These are phyloP conservation scores for Isatis lusitanica DNA, from an alignment of 441 rosid species.

Conservation along the genomic window DNA sequence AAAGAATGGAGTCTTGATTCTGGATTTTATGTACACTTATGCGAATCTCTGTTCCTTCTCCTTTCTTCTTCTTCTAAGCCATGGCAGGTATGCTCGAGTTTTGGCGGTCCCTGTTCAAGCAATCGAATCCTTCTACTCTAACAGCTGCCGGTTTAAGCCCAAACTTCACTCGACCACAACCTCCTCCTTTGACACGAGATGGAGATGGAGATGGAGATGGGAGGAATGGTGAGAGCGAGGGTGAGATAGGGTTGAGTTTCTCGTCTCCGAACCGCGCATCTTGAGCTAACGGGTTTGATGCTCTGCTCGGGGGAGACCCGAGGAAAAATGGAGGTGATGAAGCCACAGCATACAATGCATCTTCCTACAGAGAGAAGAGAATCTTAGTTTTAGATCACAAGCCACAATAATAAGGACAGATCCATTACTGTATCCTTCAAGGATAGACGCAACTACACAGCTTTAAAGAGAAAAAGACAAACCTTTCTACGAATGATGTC, in stretches of 20 bases:
- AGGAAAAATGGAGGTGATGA: slow-evolving; percentile 43
- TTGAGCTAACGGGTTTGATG: slow-evolving; percentile 41
- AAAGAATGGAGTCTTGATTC: slow-evolving; percentile 8
- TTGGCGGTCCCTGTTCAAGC: slow-evolving; percentile 45
- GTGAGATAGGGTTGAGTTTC: slow-evolving; percentile 20
- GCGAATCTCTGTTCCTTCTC: slow-evolving; percentile 11
- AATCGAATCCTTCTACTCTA: slow-evolving; percentile 56
- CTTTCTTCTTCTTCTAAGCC: slow-evolving; percentile 32
- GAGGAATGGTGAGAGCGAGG: slow-evolving; percentile 22
- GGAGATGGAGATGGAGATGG: slow-evolving; percentile 12
- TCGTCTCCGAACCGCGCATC: slow-evolving; percentile 46
- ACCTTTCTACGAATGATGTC: slow-evolving; percentile 44
- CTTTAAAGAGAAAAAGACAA: not conserved
- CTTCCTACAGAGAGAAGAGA: slow-evolving; percentile 35
- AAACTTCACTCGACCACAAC: slow-evolving; percentile 41
- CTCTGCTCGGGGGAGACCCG: slow-evolving; percentile 52
- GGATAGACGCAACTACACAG: not conserved
- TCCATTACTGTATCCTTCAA: not conserved
- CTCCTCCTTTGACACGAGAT: slow-evolving; percentile 30
- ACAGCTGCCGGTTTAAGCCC: slow-evolving; percentile 45
- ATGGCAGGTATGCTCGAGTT: slow-evolving; percentile 46
- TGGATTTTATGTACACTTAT: slow-evolving; percentile 30
- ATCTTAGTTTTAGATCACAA: not conserved
- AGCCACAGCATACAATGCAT: slow-evolving; percentile 18
- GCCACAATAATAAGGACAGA: not conserved